phyloP scores from a whole-genome alignment of 2,329 filamentous ascomycete species.

The Eutypella sp. region DNA sequence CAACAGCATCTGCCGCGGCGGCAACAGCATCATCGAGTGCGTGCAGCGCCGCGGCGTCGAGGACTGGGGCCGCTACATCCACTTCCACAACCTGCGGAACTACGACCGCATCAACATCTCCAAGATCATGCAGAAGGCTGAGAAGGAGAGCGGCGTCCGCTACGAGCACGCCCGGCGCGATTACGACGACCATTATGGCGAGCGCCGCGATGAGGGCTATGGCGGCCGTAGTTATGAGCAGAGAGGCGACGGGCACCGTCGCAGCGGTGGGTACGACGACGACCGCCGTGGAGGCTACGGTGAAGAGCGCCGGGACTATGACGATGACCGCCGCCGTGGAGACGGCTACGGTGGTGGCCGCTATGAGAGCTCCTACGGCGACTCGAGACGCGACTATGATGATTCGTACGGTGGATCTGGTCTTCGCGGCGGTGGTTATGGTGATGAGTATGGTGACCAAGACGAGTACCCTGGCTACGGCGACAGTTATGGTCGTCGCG shows the following conservation, averaged over 20 bases:
- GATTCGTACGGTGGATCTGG: neutral
- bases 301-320: neutral
- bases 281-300: neutral
- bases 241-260: conserved; percentile 26
- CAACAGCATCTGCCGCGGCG: conserved; percentile 70
- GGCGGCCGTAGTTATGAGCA: conserved; percentile 17
- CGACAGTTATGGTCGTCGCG: no score
- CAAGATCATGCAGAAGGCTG: conserved; percentile 53
- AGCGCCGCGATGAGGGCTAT: conserved; percentile 15
- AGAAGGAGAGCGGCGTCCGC: conserved; percentile 58
- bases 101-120: conserved; percentile 79
- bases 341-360: neutral
- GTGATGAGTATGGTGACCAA: conserved; percentile 28
- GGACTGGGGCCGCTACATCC: conserved; percentile 67
- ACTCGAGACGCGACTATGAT: neutral
- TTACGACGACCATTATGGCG: conserved; percentile 54
- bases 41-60: conserved; percentile 59
- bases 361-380: neutral
- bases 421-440: no score
- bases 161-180: conserved; percentile 64
- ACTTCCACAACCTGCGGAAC: conserved; percentile 80
- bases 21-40: conserved; percentile 70
- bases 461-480: conserved; percentile 8
- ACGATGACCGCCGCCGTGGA: neutral
- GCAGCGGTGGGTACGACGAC: conserved; percentile 8